Evolutionary conservation across 1,139 yeast species (phyloP).

Genomic region (Pichia sp.): DNA sequence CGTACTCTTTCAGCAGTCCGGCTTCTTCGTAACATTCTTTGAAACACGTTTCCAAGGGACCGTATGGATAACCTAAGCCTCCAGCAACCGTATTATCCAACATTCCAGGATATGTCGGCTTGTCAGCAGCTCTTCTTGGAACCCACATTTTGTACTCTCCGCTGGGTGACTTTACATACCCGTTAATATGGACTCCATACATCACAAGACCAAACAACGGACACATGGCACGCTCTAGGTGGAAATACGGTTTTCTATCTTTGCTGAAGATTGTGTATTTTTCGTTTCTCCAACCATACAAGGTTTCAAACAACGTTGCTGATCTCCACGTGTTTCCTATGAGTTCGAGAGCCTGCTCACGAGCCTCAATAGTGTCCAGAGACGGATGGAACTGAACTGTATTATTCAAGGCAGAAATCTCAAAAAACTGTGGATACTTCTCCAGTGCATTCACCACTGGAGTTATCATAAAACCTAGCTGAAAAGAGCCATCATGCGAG

Average conservation of each 20-base stretch:
- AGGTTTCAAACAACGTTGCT: constrained; percentile 37
- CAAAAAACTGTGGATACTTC: constrained; percentile 34
- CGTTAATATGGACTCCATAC: constrained; percentile 85
- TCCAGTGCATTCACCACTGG: constrained; percentile 41
- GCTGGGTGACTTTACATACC: constrained; percentile 49
- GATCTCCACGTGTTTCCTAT: constrained; percentile 45
- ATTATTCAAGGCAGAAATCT: constrained; percentile 32
- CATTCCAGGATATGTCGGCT: constrained; percentile 87
- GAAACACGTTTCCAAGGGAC: constrained; percentile 67
- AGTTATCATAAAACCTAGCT: constrained; percentile 52
- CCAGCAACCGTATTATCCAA: constrained; percentile 95
- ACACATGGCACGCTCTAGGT: constrained; percentile 76
- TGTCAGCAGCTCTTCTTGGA: constrained; percentile 70
- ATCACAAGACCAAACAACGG: constrained; percentile 81
- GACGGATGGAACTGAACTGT: constrained; percentile 38
- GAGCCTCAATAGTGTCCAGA: constrained; percentile 43
- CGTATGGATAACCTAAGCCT: constrained; percentile 81
- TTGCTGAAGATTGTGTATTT: constrained; percentile 68
- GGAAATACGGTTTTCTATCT: constrained; percentile 51
- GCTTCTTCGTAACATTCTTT: constrained; percentile 94
- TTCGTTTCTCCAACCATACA: constrained; percentile 86
- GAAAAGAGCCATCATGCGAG: constrained; percentile 47
- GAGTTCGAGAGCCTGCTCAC: constrained; percentile 43
- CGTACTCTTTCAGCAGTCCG: constrained; percentile 56
- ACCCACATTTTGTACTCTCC: constrained; percentile 69